Evolutionary conservation across 2,329 filamentous ascomycete genomes (phyloP).

Genomic region (Gaeumannomyces sp.): DNA sequence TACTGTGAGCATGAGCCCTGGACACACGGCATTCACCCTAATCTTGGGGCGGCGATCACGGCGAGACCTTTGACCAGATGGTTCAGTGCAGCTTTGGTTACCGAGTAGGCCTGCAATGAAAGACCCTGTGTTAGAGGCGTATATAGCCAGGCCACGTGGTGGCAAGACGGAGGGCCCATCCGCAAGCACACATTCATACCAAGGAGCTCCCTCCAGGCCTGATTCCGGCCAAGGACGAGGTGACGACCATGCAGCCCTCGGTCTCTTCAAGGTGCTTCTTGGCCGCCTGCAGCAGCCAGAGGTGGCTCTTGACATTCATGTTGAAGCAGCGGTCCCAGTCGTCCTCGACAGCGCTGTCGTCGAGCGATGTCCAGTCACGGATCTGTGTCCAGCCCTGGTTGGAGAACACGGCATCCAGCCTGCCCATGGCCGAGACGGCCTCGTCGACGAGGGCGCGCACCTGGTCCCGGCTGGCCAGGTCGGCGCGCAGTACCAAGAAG

Average conservation of each 20-base stretch:
- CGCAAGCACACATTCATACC: constrained; percentile 21
- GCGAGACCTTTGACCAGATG: constrained; percentile 52
- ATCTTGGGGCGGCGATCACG: constrained; percentile 47
- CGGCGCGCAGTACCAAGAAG: constrained; percentile 55
- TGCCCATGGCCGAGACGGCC: constrained; percentile 54
- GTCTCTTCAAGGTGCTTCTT: constrained; percentile 46
- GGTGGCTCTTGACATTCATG: constrained; percentile 57
- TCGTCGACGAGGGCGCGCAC: constrained; percentile 54
- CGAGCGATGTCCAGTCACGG: constrained; percentile 38
- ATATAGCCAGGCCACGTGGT: neutral
- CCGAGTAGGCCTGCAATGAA: constrained; percentile 55
- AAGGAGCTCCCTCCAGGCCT: constrained; percentile 56
- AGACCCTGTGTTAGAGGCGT: neutral
- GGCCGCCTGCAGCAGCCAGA: constrained; percentile 53
- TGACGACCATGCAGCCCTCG: constrained; percentile 57
- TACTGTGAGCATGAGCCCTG: constrained; percentile 45
- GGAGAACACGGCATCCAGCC: constrained; percentile 70
- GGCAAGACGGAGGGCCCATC: neutral
- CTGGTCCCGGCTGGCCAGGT: constrained; percentile 55
- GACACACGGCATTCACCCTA: constrained; percentile 53
- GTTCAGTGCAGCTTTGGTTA: constrained; percentile 69
- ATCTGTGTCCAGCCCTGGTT: constrained; percentile 58
- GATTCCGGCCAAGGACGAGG: constrained; percentile 58
- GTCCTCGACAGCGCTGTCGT: constrained; percentile 48
- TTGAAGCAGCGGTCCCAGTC: constrained; percentile 55